Conservation (phyloP, 768 basidiomycete species). For the Astraeus odoratus region DNA sequence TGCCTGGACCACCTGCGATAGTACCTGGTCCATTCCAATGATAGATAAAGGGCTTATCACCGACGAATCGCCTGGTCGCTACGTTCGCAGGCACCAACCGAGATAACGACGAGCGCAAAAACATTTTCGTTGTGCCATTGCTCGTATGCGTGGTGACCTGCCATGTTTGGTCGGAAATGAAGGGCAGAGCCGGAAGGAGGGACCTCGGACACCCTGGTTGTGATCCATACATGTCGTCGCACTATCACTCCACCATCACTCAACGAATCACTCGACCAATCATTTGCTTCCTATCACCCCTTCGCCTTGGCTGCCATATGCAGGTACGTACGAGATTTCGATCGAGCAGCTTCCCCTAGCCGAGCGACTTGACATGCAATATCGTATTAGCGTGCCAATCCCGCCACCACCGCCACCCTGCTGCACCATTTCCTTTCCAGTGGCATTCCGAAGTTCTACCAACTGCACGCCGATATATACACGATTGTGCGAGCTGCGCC, state of each 20-base stretch:
- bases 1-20: not conserved
- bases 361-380: too few species aligned
- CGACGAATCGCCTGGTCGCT: not conserved
- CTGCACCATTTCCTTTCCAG: too few species aligned
- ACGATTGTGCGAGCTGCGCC: too few species aligned
- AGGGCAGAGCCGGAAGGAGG: not conserved
- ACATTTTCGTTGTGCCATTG: not conserved
- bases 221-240: too few species aligned
- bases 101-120: not conserved
- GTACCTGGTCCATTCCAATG: not conserved
- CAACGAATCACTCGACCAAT: too few species aligned
- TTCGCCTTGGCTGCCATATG: not conserved
- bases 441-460: too few species aligned
- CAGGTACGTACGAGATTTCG: not conserved
- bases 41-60: not conserved
- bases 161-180: not conserved
- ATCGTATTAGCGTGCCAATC: too few species aligned
- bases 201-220: not conserved
- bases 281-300: not conserved
- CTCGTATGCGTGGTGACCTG: not conserved
- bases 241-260: too few species aligned
- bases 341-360: too few species aligned
- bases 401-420: too few species aligned
- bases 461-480: too few species aligned
- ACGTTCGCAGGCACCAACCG: not conserved